phyloP scores from a whole-genome alignment of 2,329 filamentous ascomycete species.

The Paecilomyces niveus region DNA sequence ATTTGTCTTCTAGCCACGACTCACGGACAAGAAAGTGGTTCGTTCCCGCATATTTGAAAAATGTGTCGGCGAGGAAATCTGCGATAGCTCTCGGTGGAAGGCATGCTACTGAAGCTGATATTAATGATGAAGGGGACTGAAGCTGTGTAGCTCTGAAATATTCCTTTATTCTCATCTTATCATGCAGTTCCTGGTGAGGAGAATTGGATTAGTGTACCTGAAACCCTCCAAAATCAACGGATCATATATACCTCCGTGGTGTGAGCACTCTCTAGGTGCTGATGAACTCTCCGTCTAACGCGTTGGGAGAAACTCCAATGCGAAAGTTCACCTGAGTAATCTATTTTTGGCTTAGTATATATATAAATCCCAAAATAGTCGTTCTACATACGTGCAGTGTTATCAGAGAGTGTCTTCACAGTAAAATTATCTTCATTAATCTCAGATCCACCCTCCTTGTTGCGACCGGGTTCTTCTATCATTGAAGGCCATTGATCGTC shows the following conservation, averaged over 20 bases:
- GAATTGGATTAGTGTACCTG: constrained; percentile 3
- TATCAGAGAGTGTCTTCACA: constrained; percentile 32
- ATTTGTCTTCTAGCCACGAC: constrained; percentile 32
- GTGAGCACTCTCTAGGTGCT: constrained; percentile 31
- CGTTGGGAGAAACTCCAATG: constrained; percentile 39
- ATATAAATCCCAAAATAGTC: not conserved
- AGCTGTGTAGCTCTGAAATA: constrained; percentile 37
- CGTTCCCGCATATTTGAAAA: constrained; percentile 38
- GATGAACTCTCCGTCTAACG: constrained; percentile 35
- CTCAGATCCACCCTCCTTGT: constrained; percentile 33
- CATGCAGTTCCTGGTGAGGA: constrained; percentile 21
- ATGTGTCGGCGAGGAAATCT: constrained; percentile 36
- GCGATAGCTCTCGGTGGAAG: constrained; percentile 38
- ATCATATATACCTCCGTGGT: constrained; percentile 23
- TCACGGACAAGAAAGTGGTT: constrained; percentile 39
- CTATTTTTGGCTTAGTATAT: constrained; percentile 1
- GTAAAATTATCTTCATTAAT: constrained; percentile 36
- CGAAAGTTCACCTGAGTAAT: constrained; percentile 41
- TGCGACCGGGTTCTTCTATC: constrained; percentile 19
- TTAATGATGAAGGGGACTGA: constrained; percentile 29
- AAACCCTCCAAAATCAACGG: not conserved
- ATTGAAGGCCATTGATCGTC: constrained; percentile 23
- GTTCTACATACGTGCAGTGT: constrained; percentile 28
- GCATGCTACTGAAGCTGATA: constrained; percentile 32
- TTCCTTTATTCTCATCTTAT: constrained; percentile 33